Conservation (phyloP, 2,329 filamentous ascomycete genomes). For the Colletotrichum godetiae region DNA sequence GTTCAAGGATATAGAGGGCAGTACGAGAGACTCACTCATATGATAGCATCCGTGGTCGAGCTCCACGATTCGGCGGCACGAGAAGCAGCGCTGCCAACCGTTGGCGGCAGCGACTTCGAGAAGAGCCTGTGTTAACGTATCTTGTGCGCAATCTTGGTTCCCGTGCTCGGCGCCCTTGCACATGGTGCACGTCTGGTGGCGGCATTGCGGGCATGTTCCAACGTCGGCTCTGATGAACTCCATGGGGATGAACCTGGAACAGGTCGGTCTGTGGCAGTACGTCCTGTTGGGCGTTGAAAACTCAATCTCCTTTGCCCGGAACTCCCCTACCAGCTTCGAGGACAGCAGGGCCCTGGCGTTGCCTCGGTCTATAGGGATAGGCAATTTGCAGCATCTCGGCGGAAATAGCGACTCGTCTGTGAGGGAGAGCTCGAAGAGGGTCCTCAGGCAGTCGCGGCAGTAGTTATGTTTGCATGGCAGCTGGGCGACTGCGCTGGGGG, state of each 20-base stretch:
- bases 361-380: slow-evolving; percentile 48
- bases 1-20: too few species aligned
- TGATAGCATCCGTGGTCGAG: slow-evolving; percentile 64
- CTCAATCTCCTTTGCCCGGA: slow-evolving; percentile 59
- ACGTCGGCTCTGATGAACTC: slow-evolving; percentile 44
- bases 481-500: background rate
- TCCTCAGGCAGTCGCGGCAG: slow-evolving; percentile 59
- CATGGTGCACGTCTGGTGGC: slow-evolving; percentile 55
- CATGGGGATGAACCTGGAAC: slow-evolving; percentile 58
- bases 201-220: slow-evolving; percentile 57
- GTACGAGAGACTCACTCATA: slow-evolving; percentile 59
- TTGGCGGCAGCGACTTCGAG: slow-evolving; percentile 52
- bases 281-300: slow-evolving; percentile 57
- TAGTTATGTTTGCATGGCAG: slow-evolving; percentile 60
- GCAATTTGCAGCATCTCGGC: slow-evolving; percentile 61
- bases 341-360: background rate
- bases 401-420: slow-evolving; percentile 65
- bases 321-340: slow-evolving; percentile 38
- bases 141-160: slow-evolving; percentile 58
- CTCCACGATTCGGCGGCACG: slow-evolving; percentile 61
- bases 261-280: slow-evolving; percentile 60
- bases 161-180: slow-evolving; percentile 63
- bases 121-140: slow-evolving; percentile 52
- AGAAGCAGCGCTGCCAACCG: slow-evolving; percentile 63
- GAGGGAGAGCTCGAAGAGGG: slow-evolving; percentile 56